Evolutionary conservation across 495 filamentous ascomycete genomes (phyloP), one percentile per base, ranked within the genome.

Genomic region (Xylaria palmicola): DNA sequence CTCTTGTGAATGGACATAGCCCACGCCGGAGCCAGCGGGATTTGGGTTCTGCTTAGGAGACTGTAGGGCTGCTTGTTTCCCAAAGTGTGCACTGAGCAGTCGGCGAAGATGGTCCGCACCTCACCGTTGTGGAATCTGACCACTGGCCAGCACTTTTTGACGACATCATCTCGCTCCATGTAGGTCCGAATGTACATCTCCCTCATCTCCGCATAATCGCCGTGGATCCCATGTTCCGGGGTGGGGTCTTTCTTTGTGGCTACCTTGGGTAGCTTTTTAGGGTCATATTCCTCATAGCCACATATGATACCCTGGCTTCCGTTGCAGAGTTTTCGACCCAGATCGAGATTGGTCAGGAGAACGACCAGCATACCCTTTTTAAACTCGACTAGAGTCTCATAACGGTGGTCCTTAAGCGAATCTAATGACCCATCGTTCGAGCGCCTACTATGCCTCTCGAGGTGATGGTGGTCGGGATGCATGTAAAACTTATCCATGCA

Each of bases 1-100:
- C 92, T 89, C 75, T 96, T 96, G 79, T 98, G 93, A 52, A 97
- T 96, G 0, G 88, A 93, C 48, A 98, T 62, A 12, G 93, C 94
- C 93, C 94, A 98, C 1, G 93, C 94, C 0, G 96, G 79, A 26
- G 95, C 92, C 13, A 98, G 80, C 2, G 93, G 90, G 65, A 93
- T 74, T 70, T 93, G 90, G 83, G 73, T 90, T 87, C 62, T 92
- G 86, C 58, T 92, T 76, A 80, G 92, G 85, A 63, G 83, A 76
- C 59, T 90, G 75, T 61, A 83, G 53, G 79, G 77, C 30, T 65
- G 20, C 17, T 68, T 62, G 36, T 81, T 74, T 4, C 84, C 83
- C 0, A 81, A 50, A 29, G 81, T 75, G 36, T 70, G 74, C 8
- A 83, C 59, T 6, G 72, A 72, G 67, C 81, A 85, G 6, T 81